Evolutionary conservation across 192 early-diverging fungal species (phyloP).

Genomic region (Kappamyces sp.): DNA sequence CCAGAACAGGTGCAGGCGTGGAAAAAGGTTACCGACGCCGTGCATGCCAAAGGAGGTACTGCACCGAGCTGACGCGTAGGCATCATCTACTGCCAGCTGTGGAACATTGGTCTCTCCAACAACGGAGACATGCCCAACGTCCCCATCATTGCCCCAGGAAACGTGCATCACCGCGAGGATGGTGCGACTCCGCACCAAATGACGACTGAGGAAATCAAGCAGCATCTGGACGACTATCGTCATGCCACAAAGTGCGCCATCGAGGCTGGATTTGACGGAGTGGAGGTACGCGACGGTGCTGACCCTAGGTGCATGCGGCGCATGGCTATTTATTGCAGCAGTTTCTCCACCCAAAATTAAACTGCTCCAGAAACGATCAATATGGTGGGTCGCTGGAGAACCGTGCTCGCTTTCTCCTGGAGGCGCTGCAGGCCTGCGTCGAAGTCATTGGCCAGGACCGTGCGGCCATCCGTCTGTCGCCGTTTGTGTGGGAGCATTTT

Average conservation of each 20-base stretch:
- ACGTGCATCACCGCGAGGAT: neutral
- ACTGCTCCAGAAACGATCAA: slow-evolving; percentile 71
- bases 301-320: neutral
- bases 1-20: slow-evolving; percentile 33
- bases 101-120: slow-evolving; percentile 28
- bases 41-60: slow-evolving; percentile 25
- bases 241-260: neutral
- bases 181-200: slow-evolving; percentile 8
- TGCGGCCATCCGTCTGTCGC: slow-evolving; percentile 29
- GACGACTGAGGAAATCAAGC: slow-evolving; percentile 12
- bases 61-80: too few relatives aligned
- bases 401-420: slow-evolving; percentile 51
- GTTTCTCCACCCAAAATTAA: slow-evolving; percentile 28
- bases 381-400: slow-evolving; percentile 85
- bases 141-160: too few relatives aligned
- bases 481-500: slow-evolving; percentile 21
- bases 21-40: slow-evolving; percentile 37
- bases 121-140: too few relatives aligned
- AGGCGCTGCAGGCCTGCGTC: slow-evolving; percentile 20
- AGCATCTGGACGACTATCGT: neutral
- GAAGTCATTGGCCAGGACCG: slow-evolving; percentile 18
- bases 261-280: slow-evolving; percentile 15
- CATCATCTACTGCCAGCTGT: slow-evolving; percentile 39
- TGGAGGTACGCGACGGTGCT: slow-evolving; percentile 2
- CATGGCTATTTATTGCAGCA: slow-evolving; percentile 15